Base-by-base conservation (phyloP, 768 basidiomycete genomes). In the Auricularia sp. region DNA sequence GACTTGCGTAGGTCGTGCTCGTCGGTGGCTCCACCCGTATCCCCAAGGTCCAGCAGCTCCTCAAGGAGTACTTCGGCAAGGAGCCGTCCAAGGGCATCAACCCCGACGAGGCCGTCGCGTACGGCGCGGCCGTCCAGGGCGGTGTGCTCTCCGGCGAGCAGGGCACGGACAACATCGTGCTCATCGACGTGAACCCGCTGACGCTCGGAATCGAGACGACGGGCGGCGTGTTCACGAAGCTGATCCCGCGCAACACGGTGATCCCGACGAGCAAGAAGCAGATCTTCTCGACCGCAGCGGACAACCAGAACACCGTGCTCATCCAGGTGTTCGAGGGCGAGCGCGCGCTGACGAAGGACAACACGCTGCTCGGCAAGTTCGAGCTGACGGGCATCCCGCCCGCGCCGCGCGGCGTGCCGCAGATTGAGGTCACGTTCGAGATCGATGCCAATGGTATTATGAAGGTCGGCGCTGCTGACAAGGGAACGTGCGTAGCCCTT, bases 131-230 rank as follows among this genome's bases (percentile, higher is more conserved):
- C 63, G 93, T 98, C 69, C 96, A 99, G 78, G 96, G 92, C 77
- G 96, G 93, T 79, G 96, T 99, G 71, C 90, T 99, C 68, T 90
- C 94, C 60, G 96, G 96, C 67, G 93, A 93, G 71, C 88, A 91
- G 74, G 90, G 88, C 67, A 91, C 91, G 64, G 86, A 84, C 66
- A 95, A 93, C 69, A 83, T 98, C 67, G 88, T 98, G 67, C 88
- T 99, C 64, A 91, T 99, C 72, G 96, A 99, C 76, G 93, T 98
- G 74, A 90, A 88, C 80, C 94, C 96, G 34, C 84, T 98, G 47
- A 96, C 96, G 36, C 92, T 98, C 74, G 95, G 96, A 84, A 99
- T 98, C 70, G 96, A 98, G 84, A 98, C 95, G 71, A 96, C 95
- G 44, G 94, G 96, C 72, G 93, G 94, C 75, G 94, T 98, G 70